A percentile compares a stretch with the other conserved stretches of the same genome.
phyloP scores from a whole-genome alignment of 352 stramenopile species.

The Phytophthora cryptogea region DNA sequence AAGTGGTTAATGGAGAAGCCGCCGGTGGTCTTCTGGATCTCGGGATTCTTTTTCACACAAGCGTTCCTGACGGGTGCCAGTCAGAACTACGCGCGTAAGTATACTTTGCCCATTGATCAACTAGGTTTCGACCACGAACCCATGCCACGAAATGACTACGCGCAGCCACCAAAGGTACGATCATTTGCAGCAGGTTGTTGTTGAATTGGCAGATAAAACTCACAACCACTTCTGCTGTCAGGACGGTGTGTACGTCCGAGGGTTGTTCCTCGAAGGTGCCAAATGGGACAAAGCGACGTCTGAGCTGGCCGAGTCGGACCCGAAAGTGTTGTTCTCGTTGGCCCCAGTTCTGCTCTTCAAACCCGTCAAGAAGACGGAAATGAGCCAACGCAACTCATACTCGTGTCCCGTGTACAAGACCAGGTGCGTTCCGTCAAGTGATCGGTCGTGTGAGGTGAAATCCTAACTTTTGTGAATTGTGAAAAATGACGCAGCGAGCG shows the following conservation, averaged over 20 bases:
- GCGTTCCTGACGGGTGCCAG: conserved; percentile 95
- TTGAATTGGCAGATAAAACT: not conserved
- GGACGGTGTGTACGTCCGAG: conserved; percentile 88
- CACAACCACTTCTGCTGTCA: conserved; percentile 25
- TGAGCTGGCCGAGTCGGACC: conserved; percentile 77
- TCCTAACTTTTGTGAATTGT: conserved; percentile 9
- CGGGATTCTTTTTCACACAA: conserved; percentile 96
- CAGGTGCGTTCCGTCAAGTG: conserved; percentile 38
- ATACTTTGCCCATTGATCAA: conserved; percentile 92
- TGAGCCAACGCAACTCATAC: conserved; percentile 75
- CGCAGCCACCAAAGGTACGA: conserved; percentile 65
- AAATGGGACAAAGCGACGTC: conserved; percentile 81
- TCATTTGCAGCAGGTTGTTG: not conserved
- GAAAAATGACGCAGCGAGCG: conserved; percentile 71
- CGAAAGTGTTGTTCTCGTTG: conserved; percentile 89
- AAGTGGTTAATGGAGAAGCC: conserved; percentile 90
- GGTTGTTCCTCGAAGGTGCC: conserved; percentile 90
- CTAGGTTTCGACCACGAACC: conserved; percentile 82
- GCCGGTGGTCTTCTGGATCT: conserved; percentile 93
- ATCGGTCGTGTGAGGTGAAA: conserved; percentile 4
- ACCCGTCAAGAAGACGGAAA: conserved; percentile 78
- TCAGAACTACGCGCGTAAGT: conserved; percentile 94
- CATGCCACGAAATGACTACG: conserved; percentile 79
- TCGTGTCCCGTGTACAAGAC: conserved; percentile 96
- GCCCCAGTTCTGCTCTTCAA: conserved; percentile 87